Percentiles rank a stretch among this genome's conserved stretches.
Conservation (phyloP, 2,329 filamentous ascomycete genomes). For the Colletotrichum eremochloae region DNA sequence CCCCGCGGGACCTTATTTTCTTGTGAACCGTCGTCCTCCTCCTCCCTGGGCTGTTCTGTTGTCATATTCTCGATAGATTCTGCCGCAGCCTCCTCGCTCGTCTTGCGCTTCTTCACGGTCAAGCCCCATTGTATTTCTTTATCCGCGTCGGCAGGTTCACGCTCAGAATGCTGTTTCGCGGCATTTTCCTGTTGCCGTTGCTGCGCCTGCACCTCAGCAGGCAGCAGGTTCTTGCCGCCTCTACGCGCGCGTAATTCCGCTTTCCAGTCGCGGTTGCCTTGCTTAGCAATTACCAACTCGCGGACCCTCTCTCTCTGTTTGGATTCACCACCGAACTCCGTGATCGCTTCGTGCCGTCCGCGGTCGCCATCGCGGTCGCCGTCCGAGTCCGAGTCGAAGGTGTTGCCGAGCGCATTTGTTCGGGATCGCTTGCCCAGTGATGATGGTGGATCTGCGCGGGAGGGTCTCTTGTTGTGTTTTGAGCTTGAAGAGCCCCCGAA, state of each 20-base stretch:
- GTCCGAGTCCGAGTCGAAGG: slow-evolving; percentile 57
- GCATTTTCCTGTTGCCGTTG: slow-evolving; percentile 57
- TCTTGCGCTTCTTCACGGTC: slow-evolving; percentile 61
- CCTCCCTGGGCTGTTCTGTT: background rate
- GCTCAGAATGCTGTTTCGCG: slow-evolving; percentile 47
- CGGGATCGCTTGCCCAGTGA: slow-evolving; percentile 64
- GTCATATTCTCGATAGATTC: slow-evolving; percentile 42
- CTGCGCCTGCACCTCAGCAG: slow-evolving; percentile 64
- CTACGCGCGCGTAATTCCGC: slow-evolving; percentile 63
- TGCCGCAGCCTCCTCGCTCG: slow-evolving; percentile 66
- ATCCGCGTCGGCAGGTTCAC: slow-evolving; percentile 60
- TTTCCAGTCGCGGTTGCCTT: slow-evolving; percentile 74
- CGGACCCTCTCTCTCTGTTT: slow-evolving; percentile 50
- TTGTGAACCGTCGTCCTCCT: slow-evolving; percentile 8
- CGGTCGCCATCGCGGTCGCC: slow-evolving; percentile 43
- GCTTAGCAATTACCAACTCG: slow-evolving; percentile 68
- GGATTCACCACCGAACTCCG: slow-evolving; percentile 63
- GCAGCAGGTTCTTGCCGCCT: slow-evolving; percentile 69
- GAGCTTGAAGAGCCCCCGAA: slow-evolving; percentile 39
- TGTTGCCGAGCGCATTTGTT: slow-evolving; percentile 58
- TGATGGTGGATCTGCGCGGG: slow-evolving; percentile 52
- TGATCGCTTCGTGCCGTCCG: slow-evolving; percentile 61
- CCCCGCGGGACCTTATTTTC: slow-evolving; percentile 26
- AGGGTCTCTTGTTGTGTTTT: slow-evolving; percentile 28
- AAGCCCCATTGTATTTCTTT: slow-evolving; percentile 70